Evolutionary conservation across 495 filamentous ascomycete species (phyloP).

Genomic region (Penicillium pulvis): DNA sequence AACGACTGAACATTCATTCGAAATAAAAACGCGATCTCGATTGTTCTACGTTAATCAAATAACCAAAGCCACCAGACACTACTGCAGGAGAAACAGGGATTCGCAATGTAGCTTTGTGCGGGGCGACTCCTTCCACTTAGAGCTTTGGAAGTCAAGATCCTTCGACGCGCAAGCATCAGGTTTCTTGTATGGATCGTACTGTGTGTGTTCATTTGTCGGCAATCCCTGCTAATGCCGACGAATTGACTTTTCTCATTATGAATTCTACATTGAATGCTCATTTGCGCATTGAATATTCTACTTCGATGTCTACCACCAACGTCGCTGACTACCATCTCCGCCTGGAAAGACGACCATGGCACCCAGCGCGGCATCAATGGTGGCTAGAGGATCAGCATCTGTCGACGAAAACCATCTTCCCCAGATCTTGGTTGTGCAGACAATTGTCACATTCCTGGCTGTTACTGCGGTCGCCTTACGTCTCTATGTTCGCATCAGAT

Average conservation of each 20-base stretch:
- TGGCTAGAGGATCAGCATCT: background rate
- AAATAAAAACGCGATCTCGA: too few species aligned
- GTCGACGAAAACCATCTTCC: background rate
- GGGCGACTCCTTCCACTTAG: background rate
- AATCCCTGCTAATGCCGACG: background rate
- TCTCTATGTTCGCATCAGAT: background rate
- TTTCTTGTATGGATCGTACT: background rate
- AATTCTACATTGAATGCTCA: too few species aligned
- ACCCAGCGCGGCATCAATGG: background rate
- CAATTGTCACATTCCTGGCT: background rate
- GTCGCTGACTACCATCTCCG: background rate
- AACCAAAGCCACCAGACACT: background rate
- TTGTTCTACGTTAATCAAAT: too few species aligned
- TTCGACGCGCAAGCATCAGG: background rate
- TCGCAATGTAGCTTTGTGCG: background rate
- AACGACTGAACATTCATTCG: too few species aligned
- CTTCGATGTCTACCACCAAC: background rate
- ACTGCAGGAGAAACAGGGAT: background rate
- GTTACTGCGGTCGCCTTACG: background rate
- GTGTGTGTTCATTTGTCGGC: background rate
- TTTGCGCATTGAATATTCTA: too few species aligned
- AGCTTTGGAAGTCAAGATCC: background rate
- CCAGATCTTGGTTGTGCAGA: background rate
- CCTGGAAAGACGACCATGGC: background rate
- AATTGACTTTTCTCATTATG: background rate